Evolutionary conservation across 805 yeast species (phyloP), one percentile per base, ranked within the genome.

Genomic region (Torulaspora microellipsoides): DNA sequence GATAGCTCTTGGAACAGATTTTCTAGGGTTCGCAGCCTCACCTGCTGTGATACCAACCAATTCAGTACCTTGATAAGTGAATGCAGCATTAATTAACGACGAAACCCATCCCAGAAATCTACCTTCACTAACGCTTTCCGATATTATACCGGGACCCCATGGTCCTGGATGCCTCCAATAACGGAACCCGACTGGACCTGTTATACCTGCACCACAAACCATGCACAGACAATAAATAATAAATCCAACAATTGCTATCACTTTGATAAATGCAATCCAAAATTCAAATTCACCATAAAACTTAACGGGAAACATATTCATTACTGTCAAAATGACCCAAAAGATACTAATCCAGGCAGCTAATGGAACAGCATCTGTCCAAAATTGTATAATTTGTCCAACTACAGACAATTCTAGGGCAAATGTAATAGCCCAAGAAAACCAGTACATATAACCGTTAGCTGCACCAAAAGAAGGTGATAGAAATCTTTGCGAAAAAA

Each of bases 151-250:
- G 37, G 77, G 78, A 36, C 86, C 85, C 80, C 84, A 80, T 9
- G 87, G 76, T 51, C 88, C 88, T 11, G 89, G 88, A 57, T 83
- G 62, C 66, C 86, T 76, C 91, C 90, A 83, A 64, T 83, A 83
- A 61, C 87, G 73, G 72, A 83, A 83, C 11, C 90, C 90, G 31
- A 83, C 75, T 8, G 88, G 83, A 14, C 88, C 88, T 1, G 76
- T 71, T 23, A 58, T 55, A 55, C 85, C 85, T 11, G 83, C 88
- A 66, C 88, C 89, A 63, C 85, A 80, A 17, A 82, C 87, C 81
- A 83, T 82, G 62, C 78, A 72, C 42, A 83, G 65, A 27, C 81
- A 79, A 56, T 81, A 82, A 32, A 83, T 62, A 43, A 83, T 60
- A 72, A 83, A 83, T n/a, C 88, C 90, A 11, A 79, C 62, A 40